These are phyloP conservation scores for baker's yeast (Saccharomyces cerevisiae) DNA, from an alignment of 805 yeast species.

Conservation along the genomic window DNA sequence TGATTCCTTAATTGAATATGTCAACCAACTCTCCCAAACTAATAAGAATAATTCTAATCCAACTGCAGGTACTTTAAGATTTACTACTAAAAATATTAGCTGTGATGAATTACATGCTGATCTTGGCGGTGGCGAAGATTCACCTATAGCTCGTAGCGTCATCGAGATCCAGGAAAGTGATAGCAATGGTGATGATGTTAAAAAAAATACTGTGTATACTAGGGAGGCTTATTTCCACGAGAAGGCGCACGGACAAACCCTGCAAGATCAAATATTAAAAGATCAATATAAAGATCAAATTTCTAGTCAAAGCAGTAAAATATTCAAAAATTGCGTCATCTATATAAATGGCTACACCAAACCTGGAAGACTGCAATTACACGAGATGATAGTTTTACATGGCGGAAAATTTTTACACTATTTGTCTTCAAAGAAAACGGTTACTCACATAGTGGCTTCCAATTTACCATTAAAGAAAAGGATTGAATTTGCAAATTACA, in stretches of 20 bases:
- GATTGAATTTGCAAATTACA: slow-evolving; percentile 54
- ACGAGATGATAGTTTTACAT: slow-evolving; percentile 58
- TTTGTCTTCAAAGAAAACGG: slow-evolving; percentile 60
- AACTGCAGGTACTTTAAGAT: neutral
- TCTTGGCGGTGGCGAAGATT: neutral
- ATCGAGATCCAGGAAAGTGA: neutral
- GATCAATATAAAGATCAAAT: slow-evolving; percentile 11
- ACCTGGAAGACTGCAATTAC: slow-evolving; percentile 70
- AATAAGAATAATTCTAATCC: neutral
- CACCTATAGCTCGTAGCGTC: neutral
- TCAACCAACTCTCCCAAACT: slow-evolving; percentile 10
- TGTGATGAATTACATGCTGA: neutral
- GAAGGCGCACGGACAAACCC: slow-evolving; percentile 19
- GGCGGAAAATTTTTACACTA: slow-evolving; percentile 75
- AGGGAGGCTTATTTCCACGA: slow-evolving; percentile 21
- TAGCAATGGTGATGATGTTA: neutral
- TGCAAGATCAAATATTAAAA: slow-evolving; percentile 16
- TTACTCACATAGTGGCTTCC: slow-evolving; percentile 80
- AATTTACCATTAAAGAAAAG: slow-evolving; percentile 69
- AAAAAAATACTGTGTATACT: slow-evolving; percentile 4
- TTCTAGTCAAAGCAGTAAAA: slow-evolving; percentile 23
- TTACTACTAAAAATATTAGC: neutral
- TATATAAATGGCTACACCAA: slow-evolving; percentile 85
- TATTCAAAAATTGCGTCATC: slow-evolving; percentile 58
- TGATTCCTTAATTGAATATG: slow-evolving; percentile 15